These are phyloP conservation scores for Calonectria hongkongensis DNA, from an alignment of 2,329 filamentous ascomycete species.

Conservation along the genomic window DNA sequence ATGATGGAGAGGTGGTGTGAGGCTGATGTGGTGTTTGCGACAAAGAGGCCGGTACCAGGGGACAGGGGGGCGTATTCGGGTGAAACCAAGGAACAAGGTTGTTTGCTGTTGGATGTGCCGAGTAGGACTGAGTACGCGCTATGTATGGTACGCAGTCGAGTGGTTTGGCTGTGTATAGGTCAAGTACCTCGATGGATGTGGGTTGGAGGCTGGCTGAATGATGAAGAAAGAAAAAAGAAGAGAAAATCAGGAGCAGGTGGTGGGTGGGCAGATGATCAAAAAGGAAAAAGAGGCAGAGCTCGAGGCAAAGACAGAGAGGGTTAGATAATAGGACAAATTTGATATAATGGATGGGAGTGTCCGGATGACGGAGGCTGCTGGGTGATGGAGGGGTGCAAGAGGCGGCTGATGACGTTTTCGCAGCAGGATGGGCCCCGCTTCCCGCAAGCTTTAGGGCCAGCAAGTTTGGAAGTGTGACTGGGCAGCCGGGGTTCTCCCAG, in stretches of 20 bases:
- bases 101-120: neutral
- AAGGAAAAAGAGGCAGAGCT: conserved; percentile 38
- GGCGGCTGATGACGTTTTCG: conserved; percentile 54
- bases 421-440: conserved; percentile 48
- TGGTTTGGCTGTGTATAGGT: conserved; percentile 17
- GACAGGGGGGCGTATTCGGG: conserved; percentile 39
- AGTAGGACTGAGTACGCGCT: conserved; percentile 2
- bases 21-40: conserved; percentile 33
- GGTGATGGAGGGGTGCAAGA: conserved; percentile 46
- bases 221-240: conserved; percentile 31
- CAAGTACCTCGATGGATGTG: conserved; percentile 26
- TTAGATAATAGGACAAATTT: conserved; percentile 30
- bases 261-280: conserved; percentile 52
- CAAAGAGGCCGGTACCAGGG: conserved; percentile 37
- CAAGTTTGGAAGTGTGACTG: conserved; percentile 47
- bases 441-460: conserved; percentile 49
- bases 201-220: conserved; percentile 29
- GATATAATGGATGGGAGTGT: conserved; percentile 40
- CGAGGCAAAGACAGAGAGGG: conserved; percentile 18
- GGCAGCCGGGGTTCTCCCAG: conserved; percentile 43
- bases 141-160: neutral
- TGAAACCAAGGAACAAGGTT: conserved; percentile 19
- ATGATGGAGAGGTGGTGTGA: conserved; percentile 45
- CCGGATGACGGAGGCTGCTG: conserved; percentile 44
- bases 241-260: conserved; percentile 41